These are phyloP conservation scores for Trichomonas vaginalis DNA, from an alignment of 208 protist genomes.

Conservation along the genomic window DNA sequence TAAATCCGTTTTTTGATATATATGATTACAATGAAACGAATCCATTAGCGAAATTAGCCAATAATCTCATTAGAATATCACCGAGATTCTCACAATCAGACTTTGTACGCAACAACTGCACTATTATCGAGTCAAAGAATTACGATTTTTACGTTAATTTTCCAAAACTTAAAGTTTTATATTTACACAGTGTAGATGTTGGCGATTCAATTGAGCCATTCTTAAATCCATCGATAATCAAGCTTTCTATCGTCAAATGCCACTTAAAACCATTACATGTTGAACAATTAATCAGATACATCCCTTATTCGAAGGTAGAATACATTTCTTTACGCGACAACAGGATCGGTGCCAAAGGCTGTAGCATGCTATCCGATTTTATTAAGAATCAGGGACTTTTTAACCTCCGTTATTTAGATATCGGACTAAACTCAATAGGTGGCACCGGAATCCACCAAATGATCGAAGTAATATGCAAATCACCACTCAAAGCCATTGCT, in stretches of 20 bases:
- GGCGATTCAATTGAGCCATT: neutral
- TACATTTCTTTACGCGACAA: neutral
- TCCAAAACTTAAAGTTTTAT: neutral
- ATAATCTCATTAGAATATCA: neutral
- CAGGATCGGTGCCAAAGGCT: neutral
- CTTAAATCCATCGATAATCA: neutral
- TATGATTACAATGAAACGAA: neutral
- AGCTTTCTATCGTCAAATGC: neutral
- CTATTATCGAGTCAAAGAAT: neutral
- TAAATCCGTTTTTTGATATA: neutral
- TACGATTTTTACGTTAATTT: neutral
- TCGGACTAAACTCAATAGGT: neutral
- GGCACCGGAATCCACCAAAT: neutral
- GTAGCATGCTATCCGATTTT: neutral
- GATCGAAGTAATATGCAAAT: neutral
- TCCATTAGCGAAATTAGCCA: neutral
- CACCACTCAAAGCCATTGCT: neutral
- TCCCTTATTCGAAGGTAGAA: neutral
- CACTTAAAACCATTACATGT: neutral
- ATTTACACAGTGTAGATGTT: neutral
- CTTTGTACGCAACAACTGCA: neutral
- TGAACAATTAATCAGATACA: neutral
- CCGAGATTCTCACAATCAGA: neutral
- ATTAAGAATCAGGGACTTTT: neutral
- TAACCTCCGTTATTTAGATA: neutral